Percentiles rank a stretch among this genome's conserved stretches.
Evolutionary conservation across 768 basidiomycete species (phyloP).

Genomic region (Astraeus odoratus): DNA sequence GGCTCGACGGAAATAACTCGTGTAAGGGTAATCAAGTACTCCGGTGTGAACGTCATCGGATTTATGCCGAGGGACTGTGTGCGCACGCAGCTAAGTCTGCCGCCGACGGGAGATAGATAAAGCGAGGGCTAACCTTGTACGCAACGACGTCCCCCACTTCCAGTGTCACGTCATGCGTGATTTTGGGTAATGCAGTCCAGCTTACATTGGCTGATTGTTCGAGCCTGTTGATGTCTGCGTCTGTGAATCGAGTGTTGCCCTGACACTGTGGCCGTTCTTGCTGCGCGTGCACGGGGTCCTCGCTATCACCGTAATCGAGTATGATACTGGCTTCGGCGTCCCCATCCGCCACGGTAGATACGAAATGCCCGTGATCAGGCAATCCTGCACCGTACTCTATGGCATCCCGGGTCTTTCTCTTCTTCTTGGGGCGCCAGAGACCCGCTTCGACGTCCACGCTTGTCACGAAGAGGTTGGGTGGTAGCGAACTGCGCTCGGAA

Average conservation of each 20-base stretch:
- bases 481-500: constrained; percentile 52
- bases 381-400: constrained; percentile 28
- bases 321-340: background rate
- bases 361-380: constrained; percentile 8
- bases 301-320: constrained; percentile 10
- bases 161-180: constrained; percentile 17
- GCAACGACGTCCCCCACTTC: constrained; percentile 31
- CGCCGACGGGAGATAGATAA: background rate
- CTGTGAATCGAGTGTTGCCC: background rate
- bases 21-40: constrained; percentile 44
- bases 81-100: no score
- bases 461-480: constrained; percentile 61
- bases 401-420: constrained; percentile 20
- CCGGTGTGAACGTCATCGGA: constrained; percentile 52
- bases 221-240: constrained; percentile 4
- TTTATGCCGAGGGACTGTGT: constrained; percentile 53
- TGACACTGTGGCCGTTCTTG: background rate
- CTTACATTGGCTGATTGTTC: constrained; percentile 8
- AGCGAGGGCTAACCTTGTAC: constrained; percentile 39
- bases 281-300: background rate
- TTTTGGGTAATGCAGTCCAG: constrained; percentile 15
- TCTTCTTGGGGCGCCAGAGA: constrained; percentile 28
- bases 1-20: constrained; percentile 25
- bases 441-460: constrained; percentile 63
- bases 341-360: background rate